Conservation (phyloP, 495 filamentous ascomycete species). For the Penicillium canariense region DNA sequence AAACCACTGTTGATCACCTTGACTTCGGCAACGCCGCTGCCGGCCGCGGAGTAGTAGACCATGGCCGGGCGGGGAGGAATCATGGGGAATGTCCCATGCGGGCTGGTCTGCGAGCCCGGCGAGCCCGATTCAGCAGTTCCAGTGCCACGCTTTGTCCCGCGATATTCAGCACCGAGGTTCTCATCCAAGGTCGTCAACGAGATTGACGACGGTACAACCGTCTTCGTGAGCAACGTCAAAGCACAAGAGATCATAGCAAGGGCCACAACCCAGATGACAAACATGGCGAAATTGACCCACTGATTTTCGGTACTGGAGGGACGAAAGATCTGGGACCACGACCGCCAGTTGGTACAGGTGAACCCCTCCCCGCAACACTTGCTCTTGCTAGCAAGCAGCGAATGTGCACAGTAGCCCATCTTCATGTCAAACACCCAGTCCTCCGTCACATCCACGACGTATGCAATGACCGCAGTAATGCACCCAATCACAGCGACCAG, state of each 20-base stretch:
- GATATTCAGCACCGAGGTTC: conserved; percentile 53
- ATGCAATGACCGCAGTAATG: conserved; percentile 81
- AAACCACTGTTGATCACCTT: conserved; percentile 97
- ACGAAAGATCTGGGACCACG: conserved; percentile 69
- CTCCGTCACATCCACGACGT: conserved; percentile 85
- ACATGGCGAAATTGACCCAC: conserved; percentile 74
- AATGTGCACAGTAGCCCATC: conserved; percentile 74
- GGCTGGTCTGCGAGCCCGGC: conserved; percentile 35
- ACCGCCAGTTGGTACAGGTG: conserved; percentile 67
- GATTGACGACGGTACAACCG: conserved; percentile 84
- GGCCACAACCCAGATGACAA: conserved; percentile 65
- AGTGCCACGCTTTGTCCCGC: conserved; percentile 43
- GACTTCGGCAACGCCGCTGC: conserved; percentile 95
- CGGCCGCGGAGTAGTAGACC: conserved; percentile 93
- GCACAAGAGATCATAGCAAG: conserved; percentile 74
- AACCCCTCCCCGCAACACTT: conserved; percentile 68
- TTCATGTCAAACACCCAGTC: conserved; percentile 84
- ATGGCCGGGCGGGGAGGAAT: conserved; percentile 59
- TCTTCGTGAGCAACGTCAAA: conserved; percentile 83
- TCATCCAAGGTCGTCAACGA: conserved; percentile 87
- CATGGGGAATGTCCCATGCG: conserved; percentile 26
- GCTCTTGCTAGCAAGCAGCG: conserved; percentile 71
- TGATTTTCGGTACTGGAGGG: conserved; percentile 50
- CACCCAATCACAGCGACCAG: conserved; percentile 88
- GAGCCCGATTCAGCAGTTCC: conserved; percentile 34